phyloP scores from a whole-genome alignment of 371 early-diverging fungal species.

The Entomophthora muscae region DNA sequence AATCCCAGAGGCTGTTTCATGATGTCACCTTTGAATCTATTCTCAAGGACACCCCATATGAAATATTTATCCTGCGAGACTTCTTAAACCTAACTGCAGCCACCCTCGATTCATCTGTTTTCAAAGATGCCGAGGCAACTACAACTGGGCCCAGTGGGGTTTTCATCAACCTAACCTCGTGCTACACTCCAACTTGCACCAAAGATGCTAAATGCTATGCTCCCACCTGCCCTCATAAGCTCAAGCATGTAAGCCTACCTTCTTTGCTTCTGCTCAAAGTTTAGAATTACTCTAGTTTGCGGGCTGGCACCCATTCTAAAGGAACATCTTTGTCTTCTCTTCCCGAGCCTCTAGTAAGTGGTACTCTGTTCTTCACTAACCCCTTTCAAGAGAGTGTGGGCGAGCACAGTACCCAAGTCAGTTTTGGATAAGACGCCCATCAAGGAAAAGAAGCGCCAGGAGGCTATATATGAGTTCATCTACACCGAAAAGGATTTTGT shows the following conservation, averaged over 20 bases:
- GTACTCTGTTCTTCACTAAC: background rate
- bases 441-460: conserved; percentile 70
- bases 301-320: conserved; percentile 1
- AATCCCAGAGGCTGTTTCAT: conserved; percentile 72
- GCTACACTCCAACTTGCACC: conserved; percentile 82
- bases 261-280: background rate
- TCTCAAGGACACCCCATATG: conserved; percentile 56
- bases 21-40: conserved; percentile 72
- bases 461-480: conserved; percentile 79
- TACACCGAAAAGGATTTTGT: conserved; percentile 81
- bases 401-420: conserved; percentile 40
- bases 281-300: conserved; percentile 4
- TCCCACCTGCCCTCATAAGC: conserved; percentile 57
- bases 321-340: background rate
- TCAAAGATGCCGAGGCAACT: conserved; percentile 11
- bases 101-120: conserved; percentile 7
- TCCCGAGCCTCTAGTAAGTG: conserved; percentile 3
- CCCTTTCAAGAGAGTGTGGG: conserved; percentile 27
- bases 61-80: conserved; percentile 53
- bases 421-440: conserved; percentile 46
- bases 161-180: conserved; percentile 67
- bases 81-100: background rate
- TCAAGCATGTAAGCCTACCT: conserved; percentile 21
- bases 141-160: conserved; percentile 35
- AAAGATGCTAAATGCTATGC: conserved; percentile 66